These are phyloP conservation scores for Trichopus zeylanicus DNA, from an alignment of 116 monocot genomes.

Conservation along the genomic window DNA sequence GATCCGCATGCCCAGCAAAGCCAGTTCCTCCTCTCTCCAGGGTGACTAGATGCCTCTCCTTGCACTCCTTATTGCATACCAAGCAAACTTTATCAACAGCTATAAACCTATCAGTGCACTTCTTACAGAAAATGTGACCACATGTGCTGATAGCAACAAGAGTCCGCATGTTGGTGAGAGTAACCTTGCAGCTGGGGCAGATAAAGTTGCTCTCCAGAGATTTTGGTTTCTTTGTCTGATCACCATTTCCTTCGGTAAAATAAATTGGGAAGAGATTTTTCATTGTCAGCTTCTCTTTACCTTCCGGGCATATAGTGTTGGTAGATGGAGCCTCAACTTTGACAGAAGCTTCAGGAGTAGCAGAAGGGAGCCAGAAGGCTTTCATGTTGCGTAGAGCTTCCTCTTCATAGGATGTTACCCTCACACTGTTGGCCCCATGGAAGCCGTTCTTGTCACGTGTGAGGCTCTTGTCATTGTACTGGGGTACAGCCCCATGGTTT, in stretches of 20 bases:
- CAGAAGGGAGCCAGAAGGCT: slow-evolving; percentile 99
- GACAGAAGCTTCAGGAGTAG: slow-evolving; percentile 66
- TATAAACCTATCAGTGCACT: slow-evolving; percentile 72
- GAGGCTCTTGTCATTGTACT: slow-evolving; percentile 40
- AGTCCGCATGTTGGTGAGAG: slow-evolving; percentile 75
- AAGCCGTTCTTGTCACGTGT: slow-evolving; percentile 46
- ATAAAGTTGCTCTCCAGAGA: slow-evolving; percentile 42
- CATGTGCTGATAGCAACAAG: slow-evolving; percentile 77
- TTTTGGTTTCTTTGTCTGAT: slow-evolving; percentile 17
- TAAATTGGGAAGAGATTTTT: slow-evolving; percentile 73
- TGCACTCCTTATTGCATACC: slow-evolving; percentile 68
- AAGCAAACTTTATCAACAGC: slow-evolving; percentile 68
- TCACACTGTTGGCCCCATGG: slow-evolving; percentile 97
- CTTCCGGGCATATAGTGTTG: slow-evolving; percentile 76
- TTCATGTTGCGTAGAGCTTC: slow-evolving; percentile 97
- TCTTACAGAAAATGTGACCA: slow-evolving; percentile 94
- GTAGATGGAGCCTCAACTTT: slow-evolving; percentile 70
- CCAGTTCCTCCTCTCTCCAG: slow-evolving; percentile 96
- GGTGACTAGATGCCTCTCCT: slow-evolving; percentile 54
- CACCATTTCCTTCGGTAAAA: slow-evolving; percentile 42
- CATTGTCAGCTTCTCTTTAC: slow-evolving; percentile 90
- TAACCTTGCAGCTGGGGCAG: slow-evolving; percentile 88
- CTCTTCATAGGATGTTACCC: slow-evolving; percentile 86
- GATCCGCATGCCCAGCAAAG: slow-evolving; percentile 74
- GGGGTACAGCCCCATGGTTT: slow-evolving; percentile 86